phyloP scores from a whole-genome alignment of 2,329 filamentous ascomycete species.

The Pestalotiopsis sp. region DNA sequence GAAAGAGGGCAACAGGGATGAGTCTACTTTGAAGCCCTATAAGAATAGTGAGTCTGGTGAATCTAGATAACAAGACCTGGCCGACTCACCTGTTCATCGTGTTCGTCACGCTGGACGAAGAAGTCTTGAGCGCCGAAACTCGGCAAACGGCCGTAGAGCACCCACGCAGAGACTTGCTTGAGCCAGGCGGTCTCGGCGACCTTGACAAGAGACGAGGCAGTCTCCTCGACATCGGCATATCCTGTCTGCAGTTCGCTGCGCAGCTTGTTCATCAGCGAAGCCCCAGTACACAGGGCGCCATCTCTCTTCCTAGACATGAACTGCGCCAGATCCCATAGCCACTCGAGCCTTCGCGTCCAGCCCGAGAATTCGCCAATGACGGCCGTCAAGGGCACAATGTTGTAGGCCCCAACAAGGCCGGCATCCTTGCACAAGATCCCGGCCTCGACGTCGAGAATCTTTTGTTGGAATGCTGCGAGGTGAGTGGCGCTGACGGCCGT shows the following conservation, averaged over 20 bases:
- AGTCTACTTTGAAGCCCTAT: constrained; percentile 62
- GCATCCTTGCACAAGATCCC: constrained; percentile 77
- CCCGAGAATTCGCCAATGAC: constrained; percentile 84
- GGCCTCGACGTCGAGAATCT: constrained; percentile 83
- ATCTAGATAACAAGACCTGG: background rate
- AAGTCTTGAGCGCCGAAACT: constrained; percentile 82
- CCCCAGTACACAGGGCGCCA: constrained; percentile 61
- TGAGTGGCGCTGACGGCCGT: constrained; percentile 76
- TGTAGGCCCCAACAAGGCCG: constrained; percentile 83
- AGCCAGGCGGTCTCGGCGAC: constrained; percentile 90
- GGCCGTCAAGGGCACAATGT: constrained; percentile 88
- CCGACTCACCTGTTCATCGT: constrained; percentile 41
- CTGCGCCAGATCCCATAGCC: constrained; percentile 75
- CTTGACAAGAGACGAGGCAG: constrained; percentile 72
- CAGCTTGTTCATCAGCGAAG: constrained; percentile 76
- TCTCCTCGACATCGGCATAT: constrained; percentile 81
- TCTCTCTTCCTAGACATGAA: constrained; percentile 61
- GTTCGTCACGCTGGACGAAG: constrained; percentile 66
- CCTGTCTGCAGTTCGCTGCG: constrained; percentile 81
- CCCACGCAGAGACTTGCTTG: constrained; percentile 86
- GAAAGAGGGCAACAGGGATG: constrained; percentile 74
- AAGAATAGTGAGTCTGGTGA: background rate
- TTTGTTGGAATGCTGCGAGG: constrained; percentile 78
- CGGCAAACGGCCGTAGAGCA: constrained; percentile 85
- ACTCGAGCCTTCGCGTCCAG: constrained; percentile 84